Evolutionary conservation across 306 rosid species (phyloP).

Genomic region (Fragaria ananassa): DNA sequence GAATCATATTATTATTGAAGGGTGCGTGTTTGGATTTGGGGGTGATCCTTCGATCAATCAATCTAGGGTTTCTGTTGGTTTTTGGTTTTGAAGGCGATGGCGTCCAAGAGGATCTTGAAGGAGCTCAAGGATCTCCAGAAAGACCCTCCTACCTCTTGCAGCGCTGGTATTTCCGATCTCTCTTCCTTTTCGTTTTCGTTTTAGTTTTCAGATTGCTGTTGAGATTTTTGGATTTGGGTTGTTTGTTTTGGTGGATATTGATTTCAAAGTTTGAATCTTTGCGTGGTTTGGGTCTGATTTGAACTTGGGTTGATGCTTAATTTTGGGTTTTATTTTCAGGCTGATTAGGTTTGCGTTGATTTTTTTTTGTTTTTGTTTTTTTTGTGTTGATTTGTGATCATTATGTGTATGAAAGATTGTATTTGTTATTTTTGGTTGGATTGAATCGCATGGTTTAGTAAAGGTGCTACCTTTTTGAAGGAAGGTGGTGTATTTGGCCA

Average conservation of each 20-base stretch:
- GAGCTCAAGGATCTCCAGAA: conserved; percentile 72
- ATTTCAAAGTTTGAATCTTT: background rate
- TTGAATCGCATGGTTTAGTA: background rate
- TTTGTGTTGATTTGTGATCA: background rate
- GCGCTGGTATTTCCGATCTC: conserved; percentile 45
- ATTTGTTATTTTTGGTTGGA: background rate
- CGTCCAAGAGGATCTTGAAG: conserved; percentile 65
- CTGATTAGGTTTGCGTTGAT: background rate
- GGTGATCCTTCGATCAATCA: background rate
- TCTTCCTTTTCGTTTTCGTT: background rate
- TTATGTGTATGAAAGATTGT: background rate
- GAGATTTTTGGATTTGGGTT: background rate
- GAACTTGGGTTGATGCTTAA: background rate
- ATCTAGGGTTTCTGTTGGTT: conserved; percentile 11
- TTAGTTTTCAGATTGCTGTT: background rate
- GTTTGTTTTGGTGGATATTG: background rate
- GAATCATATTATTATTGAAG: background rate
- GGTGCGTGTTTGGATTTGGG: background rate
- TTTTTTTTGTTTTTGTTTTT: background rate
- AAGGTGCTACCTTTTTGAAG: background rate
- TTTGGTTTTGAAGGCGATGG: conserved; percentile 33
- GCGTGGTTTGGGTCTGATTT: background rate
- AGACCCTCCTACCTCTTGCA: conserved; percentile 81
- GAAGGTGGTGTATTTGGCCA: background rate
- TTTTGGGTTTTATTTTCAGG: background rate